phyloP scores from a whole-genome alignment of 306 rosid genomes.

The Pyrus betulifolia region DNA sequence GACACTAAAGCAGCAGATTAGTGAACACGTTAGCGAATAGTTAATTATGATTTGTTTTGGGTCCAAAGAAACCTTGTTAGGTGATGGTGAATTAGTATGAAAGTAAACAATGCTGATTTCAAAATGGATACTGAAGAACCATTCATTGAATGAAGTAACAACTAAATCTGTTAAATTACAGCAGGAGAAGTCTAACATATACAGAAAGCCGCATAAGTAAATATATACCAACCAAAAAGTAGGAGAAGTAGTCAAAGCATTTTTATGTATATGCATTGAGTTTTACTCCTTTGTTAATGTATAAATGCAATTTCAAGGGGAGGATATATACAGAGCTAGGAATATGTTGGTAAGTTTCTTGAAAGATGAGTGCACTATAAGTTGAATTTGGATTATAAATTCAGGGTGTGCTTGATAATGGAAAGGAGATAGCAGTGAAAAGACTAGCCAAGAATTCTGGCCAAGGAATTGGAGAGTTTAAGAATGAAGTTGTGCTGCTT shows the following conservation, averaged over 20 bases:
- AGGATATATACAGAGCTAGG: neutral
- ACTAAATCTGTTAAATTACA: no score
- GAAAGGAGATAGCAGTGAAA: conserved; percentile 31
- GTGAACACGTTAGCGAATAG: no score
- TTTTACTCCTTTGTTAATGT: neutral
- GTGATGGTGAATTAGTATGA: no score
- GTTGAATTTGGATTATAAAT: neutral
- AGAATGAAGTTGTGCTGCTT: conserved; percentile 49
- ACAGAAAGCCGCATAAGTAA: no score
- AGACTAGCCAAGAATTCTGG: conserved; percentile 45
- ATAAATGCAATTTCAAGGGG: neutral
- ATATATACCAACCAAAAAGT: no score
- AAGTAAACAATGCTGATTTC: no score
- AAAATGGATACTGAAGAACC: no score
- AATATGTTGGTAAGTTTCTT: neutral
- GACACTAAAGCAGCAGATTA: no score
- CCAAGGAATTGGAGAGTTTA: conserved; percentile 56
- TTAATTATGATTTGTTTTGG: no score
- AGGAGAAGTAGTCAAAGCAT: neutral
- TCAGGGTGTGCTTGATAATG: conserved; percentile 16
- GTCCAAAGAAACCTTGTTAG: no score
- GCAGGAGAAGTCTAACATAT: no score
- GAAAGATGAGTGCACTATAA: neutral
- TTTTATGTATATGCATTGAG: neutral
- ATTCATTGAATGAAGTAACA: no score